Evolutionary conservation across 192 early-diverging fungal genomes (phyloP), one percentile per base, ranked within the genome.

Genomic region (Podila horticola): DNA sequence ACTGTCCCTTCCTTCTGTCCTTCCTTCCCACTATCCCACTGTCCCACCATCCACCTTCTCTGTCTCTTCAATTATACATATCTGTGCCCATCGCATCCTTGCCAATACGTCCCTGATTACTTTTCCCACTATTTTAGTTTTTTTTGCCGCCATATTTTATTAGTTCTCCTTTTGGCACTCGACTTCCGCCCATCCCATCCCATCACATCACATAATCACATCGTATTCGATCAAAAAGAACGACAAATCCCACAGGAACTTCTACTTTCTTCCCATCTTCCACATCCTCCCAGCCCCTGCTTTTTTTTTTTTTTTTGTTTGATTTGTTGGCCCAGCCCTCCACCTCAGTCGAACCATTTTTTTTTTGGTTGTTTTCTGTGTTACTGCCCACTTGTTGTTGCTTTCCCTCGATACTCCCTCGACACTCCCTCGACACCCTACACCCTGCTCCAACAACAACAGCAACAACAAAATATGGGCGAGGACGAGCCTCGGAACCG

Each of bases 401-500:
- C 4, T 45, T 3, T 2, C 41, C 41, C 41, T 45, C 41, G 41
- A 45, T 4, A 36, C 34, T 34, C 33, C 34, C 10, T 36, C 34
- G 4, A 45, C 8, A 10, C 41, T 12, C 38, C 33, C 8, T 10
- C 41, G 41, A 45, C 41, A 45, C 41, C 41, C 15, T 45, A 3
- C 41, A 45, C 59, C 24, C 30, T 30, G 33, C 59, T 13, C 29
- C 28, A 60, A 22, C 19, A 22, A 6, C 13, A 51, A 12, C 17
- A 52, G 20, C 17, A 22, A 52, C 17, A 52, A 52, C 5, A 20
- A 55, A 55, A 52, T 62, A 79, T 79, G 76, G 58, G 76, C 41
- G 76, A 79, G 59, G n/a, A 50, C 30, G 76, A 79, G 45, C 76
- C 76, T 30, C 76, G 76, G 20, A 67, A 29, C 62, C 76, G 76